Evolutionary conservation across 176 grass and related monocot species (phyloP), one percentile per base, ranked within the genome.

Genomic region (Juncus inflexus): DNA sequence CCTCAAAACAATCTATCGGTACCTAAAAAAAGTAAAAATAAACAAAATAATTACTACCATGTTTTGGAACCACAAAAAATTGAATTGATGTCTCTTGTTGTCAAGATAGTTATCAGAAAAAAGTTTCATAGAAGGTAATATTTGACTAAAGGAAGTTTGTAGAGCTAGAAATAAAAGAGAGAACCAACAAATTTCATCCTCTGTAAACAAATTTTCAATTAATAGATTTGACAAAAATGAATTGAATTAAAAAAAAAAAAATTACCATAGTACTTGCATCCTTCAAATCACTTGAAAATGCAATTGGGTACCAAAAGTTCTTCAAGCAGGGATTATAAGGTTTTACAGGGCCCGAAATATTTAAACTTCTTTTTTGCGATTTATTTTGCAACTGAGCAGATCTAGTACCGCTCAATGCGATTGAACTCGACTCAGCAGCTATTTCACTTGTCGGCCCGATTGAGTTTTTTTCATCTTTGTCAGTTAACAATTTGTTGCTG

Each of bases 221-320:
- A 47, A 47, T 47, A 6, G 6, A 47, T 47, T 5, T 47, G 43
- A 47, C 4, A 47, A 47, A 47, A 47, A 49, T 60, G 38, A 52
- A 36, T 37, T 42, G 39, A 59, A 16, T 37, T n/a, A n/a, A n/a
- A n/a, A 66, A 15, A 35, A 15, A 3, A 28, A 66, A 62, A 61
- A 60, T 65, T 82, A 99, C 94, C 94, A 99, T 92, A 2, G 79
- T 99, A 64, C 89, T 47, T 9, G 43, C 94, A 41, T 92, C 94
- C 55, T 99, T 99, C 10, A 99, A 72, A 14, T 99, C 94, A 65
- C 45, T 86, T 47, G 94, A 86, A 55, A 99, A 99, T 65, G 88
- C 88, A 72, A 99, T 74, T 9, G 94, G 94, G 76, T 99, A 99
- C 94, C 94, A 99, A 57, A 92, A 99, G 78, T 99, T 99, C 65